Base-by-base conservation (phyloP, 2,329 filamentous ascomycete species). In the Leptographium radiaticola region DNA sequence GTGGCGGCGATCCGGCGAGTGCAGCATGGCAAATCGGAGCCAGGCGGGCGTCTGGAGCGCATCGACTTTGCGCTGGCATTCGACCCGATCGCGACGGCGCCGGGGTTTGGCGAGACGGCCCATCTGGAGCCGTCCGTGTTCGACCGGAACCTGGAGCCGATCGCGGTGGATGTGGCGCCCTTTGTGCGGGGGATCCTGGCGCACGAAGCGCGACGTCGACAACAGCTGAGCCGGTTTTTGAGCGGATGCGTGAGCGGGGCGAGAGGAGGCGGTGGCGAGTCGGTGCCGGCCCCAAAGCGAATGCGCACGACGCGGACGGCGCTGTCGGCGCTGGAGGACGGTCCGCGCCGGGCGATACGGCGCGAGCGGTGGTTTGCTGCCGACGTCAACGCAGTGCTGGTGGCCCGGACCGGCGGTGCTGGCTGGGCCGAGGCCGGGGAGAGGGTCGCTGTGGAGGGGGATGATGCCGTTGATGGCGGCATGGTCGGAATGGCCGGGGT, bases 111-210 rank as follows among this genome's bases (percentile, higher is more conserved):
- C 34, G n/a, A 34, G 9, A 62, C 69, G 16, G 58, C 63, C 18
- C 72, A 72, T 45, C 73, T 89, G 1, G 79, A 81, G 38, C 75
- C 85, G 0, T 90, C 87, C 0, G 81, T 85, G 20, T 54, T 54
- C 25, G 52, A 54, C 40, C 45, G 52, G 12, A 44, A 43, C 20
- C 11, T 54, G 42, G 40, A 68, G 0, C 72, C 83, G 20, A 80
- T 95, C 36, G 75, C 79, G 0, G 71, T 84, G 13, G 93, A 98
- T 58, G 73, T 97, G 2, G 90, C 89, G 0, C 93, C 94, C 0
- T 97, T 88, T 65, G 79, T 97, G n/a, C 86, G 94, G 12, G 76
- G 77, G 40, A 97, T 98, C 56, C 82, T 91, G 2, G 75, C 82
- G 0, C 86, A 84, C 63, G 91, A 97, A 61, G 71, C 81, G 20